Conservation (phyloP, 2,329 filamentous ascomycete species). For the Pestalotiopsis sp. region DNA sequence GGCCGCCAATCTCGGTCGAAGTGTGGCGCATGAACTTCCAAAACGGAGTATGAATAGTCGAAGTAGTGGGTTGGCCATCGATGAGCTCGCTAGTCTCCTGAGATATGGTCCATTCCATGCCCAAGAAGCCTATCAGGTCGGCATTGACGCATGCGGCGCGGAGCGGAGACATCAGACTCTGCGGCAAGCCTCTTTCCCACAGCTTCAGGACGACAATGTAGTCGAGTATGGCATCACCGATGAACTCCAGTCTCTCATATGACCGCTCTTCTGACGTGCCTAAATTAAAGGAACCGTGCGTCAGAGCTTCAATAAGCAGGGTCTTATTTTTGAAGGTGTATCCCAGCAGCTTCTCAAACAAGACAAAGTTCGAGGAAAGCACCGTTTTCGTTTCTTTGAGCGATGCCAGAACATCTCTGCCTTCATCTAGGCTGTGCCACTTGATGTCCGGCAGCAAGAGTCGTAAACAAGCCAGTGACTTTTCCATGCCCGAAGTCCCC, state of each 20-base stretch:
- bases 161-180: conserved; percentile 72
- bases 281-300: conserved; percentile 65
- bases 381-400: conserved; percentile 36
- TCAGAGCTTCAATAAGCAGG: conserved; percentile 78
- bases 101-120: conserved; percentile 57
- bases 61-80: conserved; percentile 26
- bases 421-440: conserved; percentile 51
- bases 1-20: conserved; percentile 47
- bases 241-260: conserved; percentile 80
- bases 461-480: conserved; percentile 65
- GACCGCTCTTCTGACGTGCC: conserved; percentile 41
- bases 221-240: conserved; percentile 87
- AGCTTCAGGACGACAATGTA: conserved; percentile 70
- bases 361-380: conserved; percentile 44
- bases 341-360: conserved; percentile 68
- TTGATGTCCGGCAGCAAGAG: conserved; percentile 65
- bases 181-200: conserved; percentile 49
- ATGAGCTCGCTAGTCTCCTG: conserved; percentile 33
- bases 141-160: conserved; percentile 79
- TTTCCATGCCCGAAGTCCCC: conserved; percentile 30
- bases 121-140: conserved; percentile 76
- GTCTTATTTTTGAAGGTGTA: conserved; percentile 71
- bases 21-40: conserved; percentile 73
- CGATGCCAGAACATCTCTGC: conserved; percentile 46
- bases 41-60: conserved; percentile 47